Percentiles rank a stretch among this genome's conserved stretches.
Conservation (phyloP, 176 grass and related monocot species). For the Cenchrus fungigraminus region DNA sequence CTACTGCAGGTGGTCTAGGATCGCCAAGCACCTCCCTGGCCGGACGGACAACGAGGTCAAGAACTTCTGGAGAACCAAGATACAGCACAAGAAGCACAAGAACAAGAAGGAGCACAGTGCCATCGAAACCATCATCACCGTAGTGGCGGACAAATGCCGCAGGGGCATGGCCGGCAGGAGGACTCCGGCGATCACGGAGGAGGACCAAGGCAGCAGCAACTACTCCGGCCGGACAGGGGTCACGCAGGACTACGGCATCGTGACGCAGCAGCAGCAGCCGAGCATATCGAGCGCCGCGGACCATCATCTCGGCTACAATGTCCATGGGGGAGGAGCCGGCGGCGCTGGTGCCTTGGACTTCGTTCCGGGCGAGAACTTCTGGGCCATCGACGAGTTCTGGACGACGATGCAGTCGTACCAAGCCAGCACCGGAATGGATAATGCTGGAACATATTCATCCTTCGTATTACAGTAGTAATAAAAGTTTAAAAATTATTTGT, state of each 20-base stretch:
- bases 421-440: neutral
- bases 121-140: neutral
- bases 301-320: neutral
- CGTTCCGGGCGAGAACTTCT: constrained; percentile 20
- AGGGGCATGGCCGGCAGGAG: too few species aligned
- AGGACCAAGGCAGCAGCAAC: neutral
- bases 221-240: neutral
- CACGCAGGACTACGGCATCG: constrained; percentile 19
- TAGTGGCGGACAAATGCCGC: too few species aligned
- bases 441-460: neutral
- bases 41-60: constrained; percentile 76
- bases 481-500: too few species aligned
- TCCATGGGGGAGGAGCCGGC: neutral
- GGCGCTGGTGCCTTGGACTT: neutral
- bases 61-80: constrained; percentile 72
- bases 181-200: neutral
- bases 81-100: constrained; percentile 52
- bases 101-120: neutral
- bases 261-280: neutral
- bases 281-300: neutral
- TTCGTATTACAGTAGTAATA: too few species aligned
- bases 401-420: constrained; percentile 1
- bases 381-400: constrained; percentile 50
- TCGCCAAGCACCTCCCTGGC: constrained; percentile 61
- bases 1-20: constrained; percentile 57